Base-by-base conservation (phyloP, 169 alveolate species). In the Babesia sp. region DNA sequence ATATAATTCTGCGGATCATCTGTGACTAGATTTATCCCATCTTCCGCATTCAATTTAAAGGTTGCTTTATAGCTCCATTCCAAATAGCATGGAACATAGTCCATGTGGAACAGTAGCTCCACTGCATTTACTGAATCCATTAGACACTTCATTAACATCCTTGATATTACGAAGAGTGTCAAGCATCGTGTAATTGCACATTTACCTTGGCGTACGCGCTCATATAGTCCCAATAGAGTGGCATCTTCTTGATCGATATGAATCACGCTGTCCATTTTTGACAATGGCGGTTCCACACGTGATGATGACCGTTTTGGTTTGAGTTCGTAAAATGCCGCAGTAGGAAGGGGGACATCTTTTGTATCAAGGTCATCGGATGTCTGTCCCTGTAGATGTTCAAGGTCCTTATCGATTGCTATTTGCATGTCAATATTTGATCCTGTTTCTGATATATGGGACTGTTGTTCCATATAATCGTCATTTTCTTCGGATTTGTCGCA, bases 51-150 rank as follows among this genome's bases (percentile, higher is more conserved):
- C 9, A 42, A 37, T 22, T 44, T 42, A 11, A 28, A 20, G 1
- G 9, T 4, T 6, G 54, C 28, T 41, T 39, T 24, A 3, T 54
- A 41, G 56, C 24, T 41, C 57, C 71, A 60, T 24, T 60, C 71
- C 53, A 64, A 42, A 48, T 64, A 64, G 61, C 48, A 64, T 4
- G 74, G 54, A 26, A 64, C 36, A 37, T 64, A 64, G 36, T 64
- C 74, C 63, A 64, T 64, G 33, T 64, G 74, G 26, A 64, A 64
- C n/a, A 64, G 74, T 9, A 64, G 22, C 31, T 64, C 74, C 50
- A 37, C 61, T 2, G 74, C 53, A 56, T 64, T 50, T 14, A 64
- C 41, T 1, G 41, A 33, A 0, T 31, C 74, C 36, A 64, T 24
- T 2, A 64, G 74, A 24, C 74, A 45, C 61, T 48, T 64, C 63